Base-by-base conservation (phyloP, 1,139 yeast genomes). In the Meyerozyma carpophila region DNA sequence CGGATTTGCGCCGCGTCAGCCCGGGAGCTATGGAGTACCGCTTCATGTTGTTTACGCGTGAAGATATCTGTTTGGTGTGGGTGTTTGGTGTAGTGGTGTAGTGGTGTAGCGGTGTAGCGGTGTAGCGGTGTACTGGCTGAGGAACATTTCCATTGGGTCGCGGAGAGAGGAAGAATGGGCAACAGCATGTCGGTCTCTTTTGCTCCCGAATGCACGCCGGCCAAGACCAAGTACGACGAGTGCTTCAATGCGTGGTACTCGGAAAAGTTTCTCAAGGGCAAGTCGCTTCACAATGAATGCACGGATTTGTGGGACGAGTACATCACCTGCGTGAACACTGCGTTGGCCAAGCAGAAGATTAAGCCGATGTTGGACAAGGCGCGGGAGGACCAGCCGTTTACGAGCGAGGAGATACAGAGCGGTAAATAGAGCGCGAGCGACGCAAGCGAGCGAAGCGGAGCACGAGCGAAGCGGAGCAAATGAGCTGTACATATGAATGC, bases 211-310 rank as follows among this genome's bases (percentile, higher is more conserved):
- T 93, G 98, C 65, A 89, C 95, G 20, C 86, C 82, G 36, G 79
- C 85, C 50, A 93, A 93, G 64, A 80, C 80, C 53, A 78, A 81
- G 55, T 93, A 93, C 60, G 98, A 93, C 59, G 85, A 84, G 58
- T 93, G 98, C 63, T 93, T 93, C 70, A 90, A 89, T 65, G 77
- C 77, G 53, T 93, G 98, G 98, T 93, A 93, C 62, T 82, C 94
- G n/a, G 97, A 91, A 56, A 86, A 84, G 63, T 84, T 84, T 56
- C 69, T 84, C 49, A 78, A 82, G 56, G 91, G 91, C 24, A 78
- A 82, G 53, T 76, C 84, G 54, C 62, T 82, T 44, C 76, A 84
- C 51, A 91, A 93, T 60, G 98, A 91, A 63, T 93, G 98, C 65
- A 84, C 88, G 44, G 93, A 84, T 41, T 77, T 88, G 39, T 93